Base-by-base conservation (phyloP, 768 basidiomycete genomes). In the Cystobasidium tubakii region DNA sequence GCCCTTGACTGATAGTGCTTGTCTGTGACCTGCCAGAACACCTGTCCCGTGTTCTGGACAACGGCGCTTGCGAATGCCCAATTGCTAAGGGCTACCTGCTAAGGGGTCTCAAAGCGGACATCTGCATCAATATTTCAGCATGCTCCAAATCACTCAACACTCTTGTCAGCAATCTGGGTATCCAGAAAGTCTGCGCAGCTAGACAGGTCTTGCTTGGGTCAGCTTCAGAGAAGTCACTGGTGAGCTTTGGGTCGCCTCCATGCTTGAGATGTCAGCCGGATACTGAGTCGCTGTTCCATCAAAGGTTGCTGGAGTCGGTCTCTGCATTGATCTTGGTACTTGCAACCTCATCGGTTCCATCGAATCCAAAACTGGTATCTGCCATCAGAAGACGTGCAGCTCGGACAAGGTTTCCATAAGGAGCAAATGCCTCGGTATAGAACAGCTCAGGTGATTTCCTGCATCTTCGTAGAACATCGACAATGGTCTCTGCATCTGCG, bases 31-130 rank as follows among this genome's bases (percentile, higher is more conserved):
- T 13, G 6, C 17, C 69, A 71, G 69, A 60, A 62, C 34, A 36
- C 53, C 55, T n/a, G n/a, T n/a, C n/a, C n/a, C n/a, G n/a, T n/a
- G n/a, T n/a, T n/a, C n/a, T n/a, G n/a, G 54, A 71, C 29, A 71
- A 54, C n/a, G 69, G 55, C n/a, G 54, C 54, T 31, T 71, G 69
- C 54, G 69, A 55, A 44, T 71, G 69, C 55, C 69, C 69, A 10
- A 29, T 36, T 25, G 57, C 29, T 60, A 60, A 27, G 29, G 25
- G 27, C 23, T 53, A 67, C 44, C 29, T 71, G 4, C 54, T 53
- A 6, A 27, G n/a, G 17, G 50, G 39, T 29, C 10, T 23, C 33
- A 55, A 60, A 54, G 54, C 50, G 54, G 54, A 31, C 10, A 23
- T 71, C 21, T 71, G 69, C 55, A 44, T 71, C 69, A 36, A 55